Conservation (phyloP, 768 basidiomycete species). For the Russula dissimulans region DNA sequence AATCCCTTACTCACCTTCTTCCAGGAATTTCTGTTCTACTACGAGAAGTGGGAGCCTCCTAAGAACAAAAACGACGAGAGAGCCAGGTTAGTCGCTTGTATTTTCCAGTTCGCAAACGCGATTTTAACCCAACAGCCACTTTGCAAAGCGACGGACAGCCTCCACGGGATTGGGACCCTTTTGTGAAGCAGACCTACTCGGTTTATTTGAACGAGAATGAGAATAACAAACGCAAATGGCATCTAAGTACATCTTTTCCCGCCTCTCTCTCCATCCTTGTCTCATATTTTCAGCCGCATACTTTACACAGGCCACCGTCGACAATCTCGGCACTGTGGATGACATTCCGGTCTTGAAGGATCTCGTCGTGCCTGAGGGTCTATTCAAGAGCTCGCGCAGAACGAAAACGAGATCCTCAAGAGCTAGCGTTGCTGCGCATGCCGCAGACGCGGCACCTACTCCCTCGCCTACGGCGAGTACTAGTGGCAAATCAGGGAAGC, state of each 20-base stretch:
- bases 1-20: slow-evolving; percentile 3
- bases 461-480: neutral
- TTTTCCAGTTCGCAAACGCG: slow-evolving; percentile 12
- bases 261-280: neutral
- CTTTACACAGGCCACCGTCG: slow-evolving; percentile 70
- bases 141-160: slow-evolving; percentile 30
- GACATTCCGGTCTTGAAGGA: slow-evolving; percentile 58
- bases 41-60: slow-evolving; percentile 37
- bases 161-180: slow-evolving; percentile 33
- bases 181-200: slow-evolving; percentile 49
- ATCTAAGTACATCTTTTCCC: slow-evolving; percentile 34
- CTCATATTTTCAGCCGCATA: slow-evolving; percentile 52
- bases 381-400: slow-evolving; percentile 70
- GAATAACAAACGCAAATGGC: slow-evolving; percentile 33
- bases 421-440: slow-evolving; percentile 42
- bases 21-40: slow-evolving; percentile 49
- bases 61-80: slow-evolving; percentile 32
- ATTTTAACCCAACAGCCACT: slow-evolving; percentile 6
- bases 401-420: slow-evolving; percentile 39
- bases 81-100: slow-evolving; percentile 18
- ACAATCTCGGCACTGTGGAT: slow-evolving; percentile 63
- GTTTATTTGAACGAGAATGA: slow-evolving; percentile 25
- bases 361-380: slow-evolving; percentile 60
- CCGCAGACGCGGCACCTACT: slow-evolving; percentile 24
- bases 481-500: neutral